Evolutionary conservation across 495 filamentous ascomycete genomes (phyloP).

Genomic region (Penicillium egyptiacum): DNA sequence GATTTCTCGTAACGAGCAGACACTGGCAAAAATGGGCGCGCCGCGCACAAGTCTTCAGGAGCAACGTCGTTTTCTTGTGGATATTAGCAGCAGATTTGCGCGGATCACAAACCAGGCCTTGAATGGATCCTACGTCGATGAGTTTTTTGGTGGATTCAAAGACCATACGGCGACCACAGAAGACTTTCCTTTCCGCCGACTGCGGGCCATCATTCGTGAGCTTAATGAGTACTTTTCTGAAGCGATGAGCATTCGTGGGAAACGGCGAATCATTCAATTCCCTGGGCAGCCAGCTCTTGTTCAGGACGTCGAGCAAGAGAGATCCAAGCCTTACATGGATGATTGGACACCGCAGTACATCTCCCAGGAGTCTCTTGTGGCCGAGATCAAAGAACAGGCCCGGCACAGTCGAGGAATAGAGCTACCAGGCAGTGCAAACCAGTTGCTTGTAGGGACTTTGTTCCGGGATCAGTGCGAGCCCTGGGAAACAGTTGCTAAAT

Average conservation of each 20-base stretch:
- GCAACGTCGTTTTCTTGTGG: constrained; percentile 54
- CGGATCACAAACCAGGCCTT: constrained; percentile 49
- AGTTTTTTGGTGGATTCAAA: constrained; percentile 53
- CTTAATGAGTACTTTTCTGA: constrained; percentile 57
- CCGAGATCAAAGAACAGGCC: constrained; percentile 17
- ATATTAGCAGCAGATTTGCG: constrained; percentile 54
- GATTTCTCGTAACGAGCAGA: constrained; percentile 16
- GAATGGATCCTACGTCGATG: constrained; percentile 55
- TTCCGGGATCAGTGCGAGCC: constrained; percentile 46
- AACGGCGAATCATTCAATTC: constrained; percentile 24
- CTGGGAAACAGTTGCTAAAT: constrained; percentile 33
- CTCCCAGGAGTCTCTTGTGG: constrained; percentile 14
- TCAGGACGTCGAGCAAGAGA: neutral
- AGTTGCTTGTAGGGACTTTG: constrained; percentile 41
- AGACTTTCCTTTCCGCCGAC: constrained; percentile 39
- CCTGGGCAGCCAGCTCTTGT: neutral
- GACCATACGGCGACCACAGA: neutral
- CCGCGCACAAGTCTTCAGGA: constrained; percentile 48
- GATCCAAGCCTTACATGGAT: constrained; percentile 18
- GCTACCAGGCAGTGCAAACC: constrained; percentile 48
- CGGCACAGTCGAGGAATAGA: constrained; percentile 40
- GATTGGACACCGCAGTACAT: constrained; percentile 19
- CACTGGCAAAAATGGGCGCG: constrained; percentile 49
- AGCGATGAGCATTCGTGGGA: constrained; percentile 45
- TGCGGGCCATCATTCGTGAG: constrained; percentile 62